Percentiles rank a stretch among this genome's conserved stretches.
Conservation (phyloP, 306 rosid species). For the Casuarina equisetifolia region DNA sequence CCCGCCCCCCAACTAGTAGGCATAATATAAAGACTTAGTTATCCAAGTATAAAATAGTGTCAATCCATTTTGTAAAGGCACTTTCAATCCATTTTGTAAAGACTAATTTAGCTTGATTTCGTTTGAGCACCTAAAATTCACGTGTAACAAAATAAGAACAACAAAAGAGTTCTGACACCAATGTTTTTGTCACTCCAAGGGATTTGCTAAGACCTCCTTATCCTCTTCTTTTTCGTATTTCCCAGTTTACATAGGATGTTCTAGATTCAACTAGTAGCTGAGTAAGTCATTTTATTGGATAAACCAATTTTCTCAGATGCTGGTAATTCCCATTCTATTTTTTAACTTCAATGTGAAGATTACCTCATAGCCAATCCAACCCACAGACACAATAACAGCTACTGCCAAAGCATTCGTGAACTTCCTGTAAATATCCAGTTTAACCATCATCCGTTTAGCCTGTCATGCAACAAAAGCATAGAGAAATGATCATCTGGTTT, state of each 20-base stretch:
- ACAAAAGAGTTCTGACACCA: neutral
- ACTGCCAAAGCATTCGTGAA: slow-evolving; percentile 92
- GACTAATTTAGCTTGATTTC: neutral
- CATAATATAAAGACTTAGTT: neutral
- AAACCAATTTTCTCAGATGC: neutral
- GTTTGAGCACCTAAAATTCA: neutral
- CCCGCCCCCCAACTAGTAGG: neutral
- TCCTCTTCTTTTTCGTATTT: neutral
- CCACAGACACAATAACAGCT: slow-evolving; percentile 87
- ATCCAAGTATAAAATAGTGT: neutral
- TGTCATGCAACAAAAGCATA: slow-evolving; percentile 43
- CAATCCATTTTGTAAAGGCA: neutral
- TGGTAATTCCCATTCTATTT: neutral
- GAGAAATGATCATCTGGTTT: slow-evolving; percentile 21
- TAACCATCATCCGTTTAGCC: slow-evolving; percentile 88
- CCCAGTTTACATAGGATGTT: neutral
- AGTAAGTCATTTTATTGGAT: neutral
- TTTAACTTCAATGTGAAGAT: slow-evolving; percentile 9
- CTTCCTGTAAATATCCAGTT: slow-evolving; percentile 88
- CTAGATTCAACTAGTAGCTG: neutral
- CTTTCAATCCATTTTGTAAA: neutral
- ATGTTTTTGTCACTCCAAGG: neutral
- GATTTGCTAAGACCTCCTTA: neutral
- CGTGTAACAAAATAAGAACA: neutral
- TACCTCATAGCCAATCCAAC: slow-evolving; percentile 99